phyloP scores from a whole-genome alignment of 306 rosid genomes.

The Fagus sylvatica region DNA sequence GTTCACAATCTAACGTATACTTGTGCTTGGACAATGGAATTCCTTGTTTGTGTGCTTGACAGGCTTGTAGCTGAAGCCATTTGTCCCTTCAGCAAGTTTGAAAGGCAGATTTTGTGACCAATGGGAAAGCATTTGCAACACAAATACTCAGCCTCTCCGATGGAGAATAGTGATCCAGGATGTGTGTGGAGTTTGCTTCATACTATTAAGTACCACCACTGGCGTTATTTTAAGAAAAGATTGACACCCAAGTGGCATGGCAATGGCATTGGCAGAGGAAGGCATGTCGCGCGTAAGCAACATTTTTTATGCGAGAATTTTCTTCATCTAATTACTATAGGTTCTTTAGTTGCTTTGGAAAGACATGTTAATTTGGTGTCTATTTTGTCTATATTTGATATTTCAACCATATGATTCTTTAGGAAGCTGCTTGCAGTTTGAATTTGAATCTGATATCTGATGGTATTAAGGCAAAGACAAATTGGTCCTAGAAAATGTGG shows the following conservation, averaged over 20 bases:
- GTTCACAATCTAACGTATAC: too few relatives aligned
- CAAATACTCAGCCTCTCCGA: slow-evolving; percentile 13
- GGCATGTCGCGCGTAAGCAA: slow-evolving; percentile 28
- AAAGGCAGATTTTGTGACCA: slow-evolving; percentile 14
- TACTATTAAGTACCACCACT: slow-evolving; percentile 57
- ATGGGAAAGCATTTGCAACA: slow-evolving; percentile 45
- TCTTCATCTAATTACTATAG: neutral
- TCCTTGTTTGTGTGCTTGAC: slow-evolving; percentile 1
- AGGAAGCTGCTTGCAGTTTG: neutral
- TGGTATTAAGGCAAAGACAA: too few relatives aligned
- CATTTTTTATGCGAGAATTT: neutral
- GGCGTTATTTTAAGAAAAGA: slow-evolving; percentile 62
- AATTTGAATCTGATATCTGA: too few relatives aligned
- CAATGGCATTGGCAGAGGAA: neutral
- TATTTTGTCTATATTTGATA: neutral
- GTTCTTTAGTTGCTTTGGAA: neutral
- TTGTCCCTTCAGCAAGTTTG: neutral
- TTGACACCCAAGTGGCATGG: slow-evolving; percentile 30
- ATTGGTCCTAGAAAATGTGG: neutral
- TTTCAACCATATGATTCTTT: neutral
- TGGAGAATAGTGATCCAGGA: slow-evolving; percentile 36
- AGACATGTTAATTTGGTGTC: neutral
- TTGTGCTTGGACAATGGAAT: too few relatives aligned
- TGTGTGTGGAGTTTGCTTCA: slow-evolving; percentile 59
- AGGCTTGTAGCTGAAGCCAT: slow-evolving; percentile 18